Evolutionary conservation across 2,329 filamentous ascomycete genomes (phyloP).

Genomic region (Aspergillus brasiliensis): DNA sequence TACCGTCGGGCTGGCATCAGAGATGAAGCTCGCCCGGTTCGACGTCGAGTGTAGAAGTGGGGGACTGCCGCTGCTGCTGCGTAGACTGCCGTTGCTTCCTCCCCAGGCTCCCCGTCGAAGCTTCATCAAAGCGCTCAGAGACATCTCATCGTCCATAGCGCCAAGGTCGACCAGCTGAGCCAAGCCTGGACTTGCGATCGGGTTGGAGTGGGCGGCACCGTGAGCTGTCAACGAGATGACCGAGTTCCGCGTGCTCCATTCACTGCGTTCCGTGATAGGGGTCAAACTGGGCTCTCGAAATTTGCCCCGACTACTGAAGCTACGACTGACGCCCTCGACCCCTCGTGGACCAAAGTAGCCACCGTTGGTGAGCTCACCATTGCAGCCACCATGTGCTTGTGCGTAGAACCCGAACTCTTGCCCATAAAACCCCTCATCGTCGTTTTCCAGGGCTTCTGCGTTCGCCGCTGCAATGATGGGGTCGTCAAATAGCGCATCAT

Average conservation of each 20-base stretch:
- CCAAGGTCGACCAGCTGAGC: slow-evolving; percentile 71
- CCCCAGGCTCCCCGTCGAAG: slow-evolving; percentile 77
- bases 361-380: slow-evolving; percentile 69
- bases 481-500: slow-evolving; percentile 77
- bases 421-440: slow-evolving; percentile 92
- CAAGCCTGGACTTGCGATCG: slow-evolving; percentile 69
- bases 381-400: slow-evolving; percentile 49
- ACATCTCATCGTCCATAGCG: slow-evolving; percentile 69
- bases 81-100: slow-evolving; percentile 73
- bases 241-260: slow-evolving; percentile 94
- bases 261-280: slow-evolving; percentile 92
- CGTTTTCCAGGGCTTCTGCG: slow-evolving; percentile 86
- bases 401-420: slow-evolving; percentile 97
- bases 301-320: slow-evolving; percentile 70
- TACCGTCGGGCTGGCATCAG: slow-evolving; percentile 35
- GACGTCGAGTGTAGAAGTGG: slow-evolving; percentile 38
- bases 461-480: slow-evolving; percentile 94
- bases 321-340: slow-evolving; percentile 62
- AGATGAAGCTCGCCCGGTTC: slow-evolving; percentile 40
- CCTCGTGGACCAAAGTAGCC: slow-evolving; percentile 85
- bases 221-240: slow-evolving; percentile 72
- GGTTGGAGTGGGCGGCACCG: slow-evolving; percentile 49
- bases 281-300: slow-evolving; percentile 89
- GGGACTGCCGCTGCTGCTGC: slow-evolving; percentile 52
- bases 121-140: slow-evolving; percentile 69